Evolutionary conservation across 2,329 filamentous ascomycete genomes (phyloP).

Genomic region (Epichloe gansuensis): DNA sequence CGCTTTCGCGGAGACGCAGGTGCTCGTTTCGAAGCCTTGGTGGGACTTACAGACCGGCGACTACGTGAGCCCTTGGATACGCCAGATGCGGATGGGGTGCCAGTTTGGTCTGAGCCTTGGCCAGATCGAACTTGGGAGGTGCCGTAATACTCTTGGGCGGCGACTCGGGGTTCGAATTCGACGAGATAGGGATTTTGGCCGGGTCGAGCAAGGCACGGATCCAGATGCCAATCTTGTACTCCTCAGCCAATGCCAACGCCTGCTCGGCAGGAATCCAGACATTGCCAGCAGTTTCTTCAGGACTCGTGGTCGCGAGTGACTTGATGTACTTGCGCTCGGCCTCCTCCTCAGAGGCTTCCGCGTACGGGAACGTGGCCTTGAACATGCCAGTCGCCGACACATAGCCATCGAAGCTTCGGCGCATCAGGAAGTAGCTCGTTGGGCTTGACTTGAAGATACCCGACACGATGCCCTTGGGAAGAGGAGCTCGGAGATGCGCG

Average conservation of each 20-base stretch:
- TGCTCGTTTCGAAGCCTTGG: conserved; percentile 35
- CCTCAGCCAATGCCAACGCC: conserved; percentile 72
- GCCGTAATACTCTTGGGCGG: conserved; percentile 65
- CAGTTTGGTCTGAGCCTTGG: conserved; percentile 30
- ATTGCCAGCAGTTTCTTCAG: conserved; percentile 90
- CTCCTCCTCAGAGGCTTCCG: conserved; percentile 59
- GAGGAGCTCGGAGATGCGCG: conserved; percentile 81
- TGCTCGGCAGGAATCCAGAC: conserved; percentile 82
- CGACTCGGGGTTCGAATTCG: conserved; percentile 48
- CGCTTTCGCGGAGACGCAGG: conserved; percentile 45
- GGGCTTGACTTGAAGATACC: conserved; percentile 87
- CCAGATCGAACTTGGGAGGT: conserved; percentile 65
- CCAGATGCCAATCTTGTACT: conserved; percentile 81
- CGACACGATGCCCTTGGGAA: conserved; percentile 82
- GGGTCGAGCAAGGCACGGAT: conserved; percentile 85
- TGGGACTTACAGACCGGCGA: conserved; percentile 46
- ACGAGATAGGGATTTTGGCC: conserved; percentile 54
- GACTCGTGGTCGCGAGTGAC: conserved; percentile 64
- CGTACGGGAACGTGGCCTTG: conserved; percentile 78
- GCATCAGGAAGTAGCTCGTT: conserved; percentile 94
- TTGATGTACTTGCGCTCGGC: conserved; percentile 76
- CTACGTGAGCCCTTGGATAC: conserved; percentile 34
- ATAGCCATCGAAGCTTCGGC: conserved; percentile 73
- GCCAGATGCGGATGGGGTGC: conserved; percentile 36
- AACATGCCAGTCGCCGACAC: conserved; percentile 86